Evolutionary conservation across 305 asterid genomes (phyloP).

Genomic region (Fraxinus albicans): DNA sequence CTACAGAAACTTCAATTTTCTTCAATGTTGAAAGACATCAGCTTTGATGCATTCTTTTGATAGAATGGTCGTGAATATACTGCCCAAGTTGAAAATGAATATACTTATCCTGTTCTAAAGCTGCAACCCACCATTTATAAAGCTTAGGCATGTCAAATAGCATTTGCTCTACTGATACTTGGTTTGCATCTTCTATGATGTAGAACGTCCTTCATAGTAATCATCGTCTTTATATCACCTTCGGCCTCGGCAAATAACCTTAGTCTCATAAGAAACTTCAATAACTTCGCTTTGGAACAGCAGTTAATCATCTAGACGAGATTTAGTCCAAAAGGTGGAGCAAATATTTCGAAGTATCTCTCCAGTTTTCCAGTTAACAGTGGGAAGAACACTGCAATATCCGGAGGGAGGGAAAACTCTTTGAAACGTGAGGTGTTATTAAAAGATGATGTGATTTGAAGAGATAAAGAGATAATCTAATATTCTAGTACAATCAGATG

Average conservation of each 20-base stretch:
- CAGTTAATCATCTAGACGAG: neutral
- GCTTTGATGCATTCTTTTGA: neutral
- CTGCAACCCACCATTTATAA: neutral
- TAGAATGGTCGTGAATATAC: neutral
- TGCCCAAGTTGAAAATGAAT: neutral
- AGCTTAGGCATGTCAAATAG: neutral
- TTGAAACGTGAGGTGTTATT: neutral
- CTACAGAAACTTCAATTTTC: neutral
- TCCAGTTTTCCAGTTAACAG: neutral
- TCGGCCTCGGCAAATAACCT: neutral
- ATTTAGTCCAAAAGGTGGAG: neutral
- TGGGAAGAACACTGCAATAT: neutral
- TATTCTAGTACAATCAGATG: neutral
- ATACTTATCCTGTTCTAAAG: neutral
- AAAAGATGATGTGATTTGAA: neutral
- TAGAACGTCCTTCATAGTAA: neutral
- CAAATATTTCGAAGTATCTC: neutral
- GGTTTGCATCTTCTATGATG: neutral
- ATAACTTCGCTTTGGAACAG: neutral
- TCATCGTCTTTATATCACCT: neutral
- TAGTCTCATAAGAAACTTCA: neutral
- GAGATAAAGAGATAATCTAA: neutral
- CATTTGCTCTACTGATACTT: neutral
- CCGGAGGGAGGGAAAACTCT: neutral
- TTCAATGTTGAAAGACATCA: neutral